Conservation (phyloP, 1,284 basidiomycete species). For the Ceratobasidium sp. region DNA sequence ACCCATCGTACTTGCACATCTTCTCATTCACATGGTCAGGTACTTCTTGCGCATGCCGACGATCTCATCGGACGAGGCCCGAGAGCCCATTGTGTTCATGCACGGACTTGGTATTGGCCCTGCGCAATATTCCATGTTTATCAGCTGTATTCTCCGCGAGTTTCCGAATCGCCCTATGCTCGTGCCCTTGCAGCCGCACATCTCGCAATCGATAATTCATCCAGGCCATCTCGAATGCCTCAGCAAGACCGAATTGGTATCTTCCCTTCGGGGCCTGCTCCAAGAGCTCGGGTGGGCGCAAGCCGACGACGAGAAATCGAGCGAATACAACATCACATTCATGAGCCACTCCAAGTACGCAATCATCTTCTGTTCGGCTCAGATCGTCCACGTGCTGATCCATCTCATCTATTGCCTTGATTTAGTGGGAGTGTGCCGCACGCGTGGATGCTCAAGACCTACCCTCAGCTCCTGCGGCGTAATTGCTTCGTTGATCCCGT, state of each 20-base stretch:
- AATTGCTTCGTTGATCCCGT: slow-evolving; percentile 91
- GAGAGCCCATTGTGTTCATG: slow-evolving; percentile 77
- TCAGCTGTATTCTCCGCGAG: slow-evolving; percentile 58
- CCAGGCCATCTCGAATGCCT: slow-evolving; percentile 74
- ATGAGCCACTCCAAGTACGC: slow-evolving; percentile 88
- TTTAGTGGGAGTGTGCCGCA: slow-evolving; percentile 75
- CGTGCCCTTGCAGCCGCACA: slow-evolving; percentile 81
- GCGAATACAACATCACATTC: slow-evolving; percentile 59
- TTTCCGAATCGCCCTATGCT: slow-evolving; percentile 77
- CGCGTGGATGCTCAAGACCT: slow-evolving; percentile 83
- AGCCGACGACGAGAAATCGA: slow-evolving; percentile 43
- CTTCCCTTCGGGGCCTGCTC: slow-evolving; percentile 66
- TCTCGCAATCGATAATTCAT: slow-evolving; percentile 85
- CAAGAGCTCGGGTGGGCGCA: slow-evolving; percentile 69
- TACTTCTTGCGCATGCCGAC: slow-evolving; percentile 76
- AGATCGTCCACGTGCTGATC: slow-evolving; percentile 32
- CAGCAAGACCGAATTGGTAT: slow-evolving; percentile 64
- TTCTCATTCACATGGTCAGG: slow-evolving; percentile 51
- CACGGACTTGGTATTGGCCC: slow-evolving; percentile 88
- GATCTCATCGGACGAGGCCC: slow-evolving; percentile 45
- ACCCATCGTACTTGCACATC: neutral
- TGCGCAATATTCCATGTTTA: slow-evolving; percentile 65
- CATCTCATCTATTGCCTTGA: neutral
- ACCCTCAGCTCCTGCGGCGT: slow-evolving; percentile 70
- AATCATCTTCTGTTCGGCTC: neutral